Base-by-base conservation (phyloP, 2,329 filamentous ascomycete genomes). In the Gyromitra esculenta region DNA sequence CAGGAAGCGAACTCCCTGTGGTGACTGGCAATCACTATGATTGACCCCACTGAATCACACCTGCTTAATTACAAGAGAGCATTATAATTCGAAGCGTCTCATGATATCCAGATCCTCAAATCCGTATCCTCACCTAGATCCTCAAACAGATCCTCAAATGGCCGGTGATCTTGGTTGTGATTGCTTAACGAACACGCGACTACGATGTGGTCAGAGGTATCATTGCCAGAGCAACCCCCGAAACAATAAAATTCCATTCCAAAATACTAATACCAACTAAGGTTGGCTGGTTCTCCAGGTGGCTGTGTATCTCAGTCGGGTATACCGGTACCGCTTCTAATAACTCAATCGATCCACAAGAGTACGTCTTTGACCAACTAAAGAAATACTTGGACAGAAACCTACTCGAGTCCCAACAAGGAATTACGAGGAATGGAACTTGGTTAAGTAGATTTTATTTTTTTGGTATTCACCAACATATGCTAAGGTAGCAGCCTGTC, bases 291-390 rank as follows among this genome's bases (percentile, higher is more conserved):
- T 45, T 45, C 11, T 15, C 3, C 43, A 45, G 43, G 43, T 45
- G 43, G 13, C 15, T 15, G 3, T 45, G 43, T 5, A 15, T 45
- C 43, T 45, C 43, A 45, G 3, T 3, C 43, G 15, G 11, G 41
- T 45, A 9, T 7, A 45, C 52, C 21, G 21, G 21, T n/a, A 60
- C 25, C 48, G 63, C 48, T 45, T 66, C 63, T 6, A 15, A 56
- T 56, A 66, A n/a, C 63, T 13, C 2, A 52, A 50, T 65, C 25
- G 45, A 60, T 60, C 31, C 8, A 41, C 18, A 60, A 52, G 48
- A 52, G 31, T 39, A 57, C 31, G n/a, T 18, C 31, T 11, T 18
- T 15, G 31, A 25, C 18, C 21, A 50, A 43, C 37, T n/a, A 39
- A 31, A 31, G 25, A 31, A 31, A 9, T 15, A 45, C 41, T 13